These are phyloP conservation scores for Clarireedia paspali DNA, from an alignment of 2,329 filamentous ascomycete genomes.

Conservation along the genomic window DNA sequence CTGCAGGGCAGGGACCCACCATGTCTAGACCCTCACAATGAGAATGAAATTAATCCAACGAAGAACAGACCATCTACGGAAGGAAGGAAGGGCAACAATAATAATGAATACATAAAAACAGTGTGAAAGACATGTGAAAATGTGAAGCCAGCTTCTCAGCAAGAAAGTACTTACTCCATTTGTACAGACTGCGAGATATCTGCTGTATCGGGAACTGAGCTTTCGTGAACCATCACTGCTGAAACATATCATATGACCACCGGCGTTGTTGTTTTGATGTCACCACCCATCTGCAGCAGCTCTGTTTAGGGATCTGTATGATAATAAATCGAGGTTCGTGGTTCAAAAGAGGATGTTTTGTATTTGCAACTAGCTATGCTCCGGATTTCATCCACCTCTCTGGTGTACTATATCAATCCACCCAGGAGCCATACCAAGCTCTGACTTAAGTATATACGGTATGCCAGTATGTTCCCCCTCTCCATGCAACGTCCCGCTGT, in stretches of 20 bases:
- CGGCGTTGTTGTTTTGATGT: neutral
- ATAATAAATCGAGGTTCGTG: no score
- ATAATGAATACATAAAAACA: neutral
- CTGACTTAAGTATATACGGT: no score
- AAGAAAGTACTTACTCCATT: no score
- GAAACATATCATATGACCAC: neutral
- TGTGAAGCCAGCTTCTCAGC: neutral
- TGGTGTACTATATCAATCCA: no score
- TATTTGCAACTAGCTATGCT: constrained; percentile 1
- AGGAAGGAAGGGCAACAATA: neutral
- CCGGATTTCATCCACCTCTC: no score
- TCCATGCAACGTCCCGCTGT: no score
- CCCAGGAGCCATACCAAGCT: no score
- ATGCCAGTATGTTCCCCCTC: no score
- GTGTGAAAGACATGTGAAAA: no score
- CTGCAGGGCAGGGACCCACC: constrained; percentile 1
- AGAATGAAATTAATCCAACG: constrained; percentile 5
- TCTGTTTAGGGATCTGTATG: no score
- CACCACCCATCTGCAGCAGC: neutral
- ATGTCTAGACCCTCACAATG: neutral
- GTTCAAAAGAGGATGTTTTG: neutral
- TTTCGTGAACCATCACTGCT: no score
- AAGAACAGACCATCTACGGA: neutral
- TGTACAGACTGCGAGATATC: no score
- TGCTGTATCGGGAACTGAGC: neutral